Evolutionary conservation across 2,329 filamentous ascomycete species (phyloP), one percentile per base, ranked within the genome.

Genomic region (Exophiala sp.): DNA sequence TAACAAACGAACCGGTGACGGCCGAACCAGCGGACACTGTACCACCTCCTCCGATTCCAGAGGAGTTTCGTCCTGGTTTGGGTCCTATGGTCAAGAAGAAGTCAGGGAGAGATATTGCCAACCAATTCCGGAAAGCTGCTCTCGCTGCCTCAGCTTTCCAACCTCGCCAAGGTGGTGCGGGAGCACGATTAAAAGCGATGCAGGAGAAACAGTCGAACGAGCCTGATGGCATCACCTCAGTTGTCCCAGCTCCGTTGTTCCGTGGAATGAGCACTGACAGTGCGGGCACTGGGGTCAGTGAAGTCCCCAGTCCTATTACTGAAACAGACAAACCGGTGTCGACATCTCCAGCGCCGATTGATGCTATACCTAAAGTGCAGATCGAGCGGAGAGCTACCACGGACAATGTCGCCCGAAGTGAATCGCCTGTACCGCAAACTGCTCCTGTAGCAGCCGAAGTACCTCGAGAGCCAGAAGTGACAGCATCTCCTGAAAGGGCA

Each of bases 61-160:
- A 79, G 41, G 69, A 71, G 29, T 75, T 79, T 61, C 77, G 89
- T n/a, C 89, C 90, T 14, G 91, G 90, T 1, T 78, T 95, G 5
- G 90, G 90, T 0, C 89, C 91, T 1, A 96, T 96, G 91, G 87
- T 96, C 64, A 83, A 86, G 59, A 89, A 89, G 66, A 83, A 81
- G 57, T 86, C 84, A 1, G 84, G 81, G 58, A 80, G 78, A n/a
- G 86, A 94, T 52, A 78, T 94, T 63, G 88, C 88, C 16, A 86
- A 82, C 34, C 80, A 82, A 5, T 82, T 96, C 57, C 88, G 88
- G 72, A 95, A 90, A 70, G 90, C 90, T 20, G 90, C 89, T 0
- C 83, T 79, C 51, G 83, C 87, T 20, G 86, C 85, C 9, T 80
- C 73, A 51, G 81, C 81, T 14, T 97, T 97, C 74, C 95, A 92